phyloP scores from a whole-genome alignment of 768 basidiomycete genomes.

The Lactifluus piperatus region DNA sequence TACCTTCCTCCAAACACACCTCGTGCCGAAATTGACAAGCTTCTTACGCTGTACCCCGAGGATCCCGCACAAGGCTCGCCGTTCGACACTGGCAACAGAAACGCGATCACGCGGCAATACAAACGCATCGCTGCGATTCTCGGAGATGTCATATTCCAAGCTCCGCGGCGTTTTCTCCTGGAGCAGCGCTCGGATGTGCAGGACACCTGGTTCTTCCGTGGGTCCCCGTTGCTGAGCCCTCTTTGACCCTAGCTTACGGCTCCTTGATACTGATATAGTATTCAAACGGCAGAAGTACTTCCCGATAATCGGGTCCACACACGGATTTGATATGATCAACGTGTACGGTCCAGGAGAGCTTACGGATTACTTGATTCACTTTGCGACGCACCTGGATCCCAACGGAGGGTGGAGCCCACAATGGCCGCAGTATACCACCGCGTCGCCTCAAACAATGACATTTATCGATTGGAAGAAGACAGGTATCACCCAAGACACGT shows the following conservation, averaged over 20 bases:
- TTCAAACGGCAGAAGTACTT: slow-evolving; percentile 27
- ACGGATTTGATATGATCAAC: slow-evolving; percentile 10
- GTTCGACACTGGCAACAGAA: slow-evolving; percentile 21
- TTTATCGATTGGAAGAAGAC: neutral
- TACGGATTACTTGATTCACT: slow-evolving; percentile 23
- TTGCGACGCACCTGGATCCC: slow-evolving; percentile 25
- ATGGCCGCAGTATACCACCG: slow-evolving; percentile 15
- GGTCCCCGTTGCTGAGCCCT: slow-evolving; percentile 10
- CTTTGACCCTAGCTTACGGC: neutral
- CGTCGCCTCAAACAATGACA: slow-evolving; percentile 9
- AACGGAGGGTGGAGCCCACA: slow-evolving; percentile 18
- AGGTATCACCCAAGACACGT: slow-evolving; percentile 19
- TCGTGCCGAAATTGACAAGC: too few species aligned
- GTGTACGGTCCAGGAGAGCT: neutral
- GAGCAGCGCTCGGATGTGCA: slow-evolving; percentile 27
- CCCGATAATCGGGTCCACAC: slow-evolving; percentile 24
- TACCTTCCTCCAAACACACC: too few species aligned
- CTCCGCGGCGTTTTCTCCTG: slow-evolving; percentile 30
- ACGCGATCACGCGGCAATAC: slow-evolving; percentile 29
- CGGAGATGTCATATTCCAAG: slow-evolving; percentile 32
- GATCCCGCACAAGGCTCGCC: too few species aligned
- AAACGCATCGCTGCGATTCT: slow-evolving; percentile 33
- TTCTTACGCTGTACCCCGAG: too few species aligned
- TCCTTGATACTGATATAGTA: slow-evolving; percentile 22
- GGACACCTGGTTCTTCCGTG: slow-evolving; percentile 30